These are phyloP conservation scores for Pachysandra terminalis DNA, from an alignment of 164 flowering plant species.

Conservation along the genomic window DNA sequence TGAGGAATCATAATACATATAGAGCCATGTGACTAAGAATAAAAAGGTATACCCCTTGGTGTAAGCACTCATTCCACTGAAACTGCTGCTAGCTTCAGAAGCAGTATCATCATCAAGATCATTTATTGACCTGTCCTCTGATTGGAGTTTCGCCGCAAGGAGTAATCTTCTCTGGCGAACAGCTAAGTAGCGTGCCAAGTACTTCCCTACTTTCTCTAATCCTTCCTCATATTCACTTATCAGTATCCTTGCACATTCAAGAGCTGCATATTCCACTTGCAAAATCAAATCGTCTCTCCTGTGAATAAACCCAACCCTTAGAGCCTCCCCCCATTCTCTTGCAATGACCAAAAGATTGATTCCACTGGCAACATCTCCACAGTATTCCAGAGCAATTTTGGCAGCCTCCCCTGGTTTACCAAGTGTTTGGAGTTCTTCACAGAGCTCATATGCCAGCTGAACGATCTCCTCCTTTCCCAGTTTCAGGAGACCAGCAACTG, in stretches of 20 bases:
- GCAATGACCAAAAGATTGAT: slow-evolving; percentile 59
- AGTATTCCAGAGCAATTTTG: slow-evolving; percentile 80
- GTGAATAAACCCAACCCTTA: slow-evolving; percentile 75
- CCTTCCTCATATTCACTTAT: slow-evolving; percentile 72
- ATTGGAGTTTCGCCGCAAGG: slow-evolving; percentile 77
- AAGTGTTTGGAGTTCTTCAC: slow-evolving; percentile 90
- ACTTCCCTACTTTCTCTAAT: slow-evolving; percentile 89
- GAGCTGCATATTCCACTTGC: slow-evolving; percentile 54
- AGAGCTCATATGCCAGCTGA: slow-evolving; percentile 76
- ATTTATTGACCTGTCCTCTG: slow-evolving; percentile 50
- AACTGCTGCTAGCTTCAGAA: slow-evolving; percentile 87
- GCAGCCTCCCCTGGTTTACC: slow-evolving; percentile 98
- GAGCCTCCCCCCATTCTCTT: slow-evolving; percentile 94
- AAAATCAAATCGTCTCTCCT: slow-evolving; percentile 54
- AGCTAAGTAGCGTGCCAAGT: slow-evolving; percentile 83
- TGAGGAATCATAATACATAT: neutral
- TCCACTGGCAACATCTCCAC: slow-evolving; percentile 61
- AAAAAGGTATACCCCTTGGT: slow-evolving; percentile 62
- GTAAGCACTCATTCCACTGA: slow-evolving; percentile 99
- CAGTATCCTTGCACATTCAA: slow-evolving; percentile 67
- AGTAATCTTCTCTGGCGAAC: slow-evolving; percentile 91
- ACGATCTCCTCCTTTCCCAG: slow-evolving; percentile 50
- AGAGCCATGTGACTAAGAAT: neutral
- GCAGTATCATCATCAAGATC: slow-evolving; percentile 76
- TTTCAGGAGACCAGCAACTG: slow-evolving; percentile 80